These are phyloP conservation scores for Fraxinus floribunda DNA, from an alignment of 305 asterid species.

Conservation along the genomic window DNA sequence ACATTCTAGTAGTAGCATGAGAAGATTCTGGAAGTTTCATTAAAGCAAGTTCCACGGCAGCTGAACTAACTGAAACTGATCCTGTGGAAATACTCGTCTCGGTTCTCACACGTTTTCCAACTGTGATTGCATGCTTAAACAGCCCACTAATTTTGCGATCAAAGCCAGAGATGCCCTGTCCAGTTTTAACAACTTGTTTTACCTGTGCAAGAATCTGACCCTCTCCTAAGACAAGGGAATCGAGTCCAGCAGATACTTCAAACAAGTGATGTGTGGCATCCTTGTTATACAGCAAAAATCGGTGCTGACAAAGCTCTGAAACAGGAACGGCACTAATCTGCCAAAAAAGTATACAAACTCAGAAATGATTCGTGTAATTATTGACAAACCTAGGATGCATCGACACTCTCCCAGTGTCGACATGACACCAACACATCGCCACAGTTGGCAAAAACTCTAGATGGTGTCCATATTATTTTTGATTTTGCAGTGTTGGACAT, in stretches of 20 bases:
- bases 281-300: constrained; percentile 55
- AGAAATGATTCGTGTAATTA: neutral
- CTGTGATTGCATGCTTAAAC: constrained; percentile 80
- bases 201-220: constrained; percentile 95
- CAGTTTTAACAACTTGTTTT: constrained; percentile 76
- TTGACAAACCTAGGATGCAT: constrained; percentile 5
- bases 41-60: constrained; percentile 89
- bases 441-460: neutral
- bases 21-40: constrained; percentile 68
- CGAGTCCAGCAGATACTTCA: constrained; percentile 88
- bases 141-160: constrained; percentile 71
- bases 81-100: constrained; percentile 82
- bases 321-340: constrained; percentile 82
- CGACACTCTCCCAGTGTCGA: neutral
- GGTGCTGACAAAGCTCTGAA: constrained; percentile 62
- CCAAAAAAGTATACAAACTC: constrained; percentile 19
- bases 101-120: constrained; percentile 86
- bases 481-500: neutral
- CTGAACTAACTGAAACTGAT: constrained; percentile 91
- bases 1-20: constrained; percentile 48
- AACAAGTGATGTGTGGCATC: constrained; percentile 79
- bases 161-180: constrained; percentile 78
- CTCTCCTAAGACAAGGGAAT: constrained; percentile 90
- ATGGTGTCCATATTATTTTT: neutral
- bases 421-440: neutral